Percentiles rank a stretch among this genome's conserved stretches.
These are phyloP conservation scores for Phytopythium ostracodes DNA, from an alignment of 352 stramenopile genomes.

Conservation along the genomic window DNA sequence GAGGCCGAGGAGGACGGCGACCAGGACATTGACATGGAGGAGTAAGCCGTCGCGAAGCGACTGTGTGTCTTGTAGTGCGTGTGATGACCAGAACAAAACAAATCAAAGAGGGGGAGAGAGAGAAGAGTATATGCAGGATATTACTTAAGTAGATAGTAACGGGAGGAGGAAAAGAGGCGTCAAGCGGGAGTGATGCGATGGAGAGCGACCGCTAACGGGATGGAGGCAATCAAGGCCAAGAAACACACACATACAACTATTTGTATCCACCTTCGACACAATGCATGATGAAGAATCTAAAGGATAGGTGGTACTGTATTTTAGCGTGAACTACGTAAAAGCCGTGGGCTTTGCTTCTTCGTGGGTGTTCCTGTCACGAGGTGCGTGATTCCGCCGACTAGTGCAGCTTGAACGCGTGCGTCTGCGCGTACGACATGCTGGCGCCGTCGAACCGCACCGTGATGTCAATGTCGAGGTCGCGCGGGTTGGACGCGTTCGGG, in stretches of 20 bases:
- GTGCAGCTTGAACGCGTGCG: slow-evolving; percentile 79
- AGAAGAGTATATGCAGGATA: slow-evolving; percentile 6
- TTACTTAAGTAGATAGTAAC: slow-evolving; percentile 7
- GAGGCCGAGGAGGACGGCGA: slow-evolving; percentile 76
- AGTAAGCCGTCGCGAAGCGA: slow-evolving; percentile 16
- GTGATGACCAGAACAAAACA: slow-evolving; percentile 5
- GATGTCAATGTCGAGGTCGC: slow-evolving; percentile 93
- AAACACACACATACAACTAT: no score
- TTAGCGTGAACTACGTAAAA: not conserved
- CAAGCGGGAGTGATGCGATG: not conserved
- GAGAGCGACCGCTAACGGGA: no score
- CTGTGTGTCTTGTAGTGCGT: not conserved
- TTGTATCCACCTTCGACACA: no score
- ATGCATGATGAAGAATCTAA: not conserved
- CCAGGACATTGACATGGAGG: slow-evolving; percentile 58
- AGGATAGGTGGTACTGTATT: slow-evolving; percentile 4
- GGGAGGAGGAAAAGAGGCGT: not conserved
- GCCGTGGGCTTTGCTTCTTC: not conserved
- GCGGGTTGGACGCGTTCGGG: slow-evolving; percentile 91
- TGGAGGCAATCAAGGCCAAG: no score
- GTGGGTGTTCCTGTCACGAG: not conserved
- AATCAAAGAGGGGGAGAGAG: slow-evolving; percentile 4
- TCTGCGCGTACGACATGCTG: slow-evolving; percentile 58
- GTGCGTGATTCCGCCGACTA: slow-evolving; percentile 21
- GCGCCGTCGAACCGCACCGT: slow-evolving; percentile 72